These are phyloP conservation scores for Ilex paraguariensis DNA, from an alignment of 305 asterid species.

Conservation along the genomic window DNA sequence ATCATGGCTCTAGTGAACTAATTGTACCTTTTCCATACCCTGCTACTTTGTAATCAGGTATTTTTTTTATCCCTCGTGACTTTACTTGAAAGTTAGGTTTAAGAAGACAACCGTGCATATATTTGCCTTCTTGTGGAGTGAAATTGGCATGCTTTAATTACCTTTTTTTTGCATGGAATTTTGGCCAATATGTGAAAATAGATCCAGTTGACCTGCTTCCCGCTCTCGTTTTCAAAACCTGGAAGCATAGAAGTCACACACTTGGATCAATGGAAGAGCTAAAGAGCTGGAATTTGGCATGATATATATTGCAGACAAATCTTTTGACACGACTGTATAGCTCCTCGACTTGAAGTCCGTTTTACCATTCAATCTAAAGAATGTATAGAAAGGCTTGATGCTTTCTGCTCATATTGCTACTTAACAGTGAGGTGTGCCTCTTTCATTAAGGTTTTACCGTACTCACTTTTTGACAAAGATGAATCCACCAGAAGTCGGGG, in stretches of 20 bases:
- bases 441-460: too few species aligned
- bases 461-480: too few species aligned
- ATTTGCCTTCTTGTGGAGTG: background rate
- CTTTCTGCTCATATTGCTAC: too few species aligned
- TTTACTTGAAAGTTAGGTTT: too few species aligned
- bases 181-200: background rate
- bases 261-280: background rate
- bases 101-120: background rate
- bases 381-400: too few species aligned
- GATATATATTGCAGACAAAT: background rate
- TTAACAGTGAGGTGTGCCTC: too few species aligned
- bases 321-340: background rate
- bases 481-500: too few species aligned
- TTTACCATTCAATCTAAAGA: too few species aligned
- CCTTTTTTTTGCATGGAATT: background rate
- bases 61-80: background rate
- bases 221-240: background rate
- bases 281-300: background rate
- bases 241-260: background rate
- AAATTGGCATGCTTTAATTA: background rate
- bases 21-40: conserved; percentile 1
- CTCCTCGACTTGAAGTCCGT: background rate
- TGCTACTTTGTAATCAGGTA: conserved; percentile 33
- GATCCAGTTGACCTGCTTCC: too few species aligned
- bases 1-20: conserved; percentile 58